Conservation (phyloP, 768 basidiomycete genomes). For the Termitomyces sp. region DNA sequence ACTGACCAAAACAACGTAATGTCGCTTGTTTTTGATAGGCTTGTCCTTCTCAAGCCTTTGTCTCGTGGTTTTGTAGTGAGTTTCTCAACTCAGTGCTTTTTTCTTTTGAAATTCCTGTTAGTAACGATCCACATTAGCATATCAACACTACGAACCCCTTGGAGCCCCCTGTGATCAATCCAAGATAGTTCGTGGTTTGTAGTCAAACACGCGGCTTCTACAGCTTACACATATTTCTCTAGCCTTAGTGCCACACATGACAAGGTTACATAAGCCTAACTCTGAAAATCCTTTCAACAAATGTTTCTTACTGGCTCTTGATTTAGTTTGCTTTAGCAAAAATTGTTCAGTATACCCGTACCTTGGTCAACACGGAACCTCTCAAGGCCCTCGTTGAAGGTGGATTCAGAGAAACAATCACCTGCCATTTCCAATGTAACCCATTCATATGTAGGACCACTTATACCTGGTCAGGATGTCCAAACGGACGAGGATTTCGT, state of each 20-base stretch:
- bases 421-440: neutral
- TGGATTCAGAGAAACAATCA: neutral
- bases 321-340: slow-evolving; percentile 16
- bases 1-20: slow-evolving; percentile 9
- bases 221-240: neutral
- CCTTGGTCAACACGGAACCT: slow-evolving; percentile 11
- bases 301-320: neutral
- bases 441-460: neutral
- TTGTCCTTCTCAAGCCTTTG: slow-evolving; percentile 14
- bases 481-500: slow-evolving; percentile 16
- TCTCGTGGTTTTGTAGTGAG: slow-evolving; percentile 17
- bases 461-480: neutral
- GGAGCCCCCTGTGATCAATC: slow-evolving; percentile 14
- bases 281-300: neutral
- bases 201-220: neutral
- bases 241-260: slow-evolving; percentile 15
- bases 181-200: slow-evolving; percentile 11
- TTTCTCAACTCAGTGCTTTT: neutral
- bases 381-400: slow-evolving; percentile 14
- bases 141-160: slow-evolving; percentile 15
- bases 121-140: slow-evolving; percentile 3
- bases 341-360: slow-evolving; percentile 17
- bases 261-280: slow-evolving; percentile 4
- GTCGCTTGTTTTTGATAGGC: slow-evolving; percentile 13
- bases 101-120: neutral